Conservation (phyloP, 768 basidiomycete genomes). For the Trametes villosa region DNA sequence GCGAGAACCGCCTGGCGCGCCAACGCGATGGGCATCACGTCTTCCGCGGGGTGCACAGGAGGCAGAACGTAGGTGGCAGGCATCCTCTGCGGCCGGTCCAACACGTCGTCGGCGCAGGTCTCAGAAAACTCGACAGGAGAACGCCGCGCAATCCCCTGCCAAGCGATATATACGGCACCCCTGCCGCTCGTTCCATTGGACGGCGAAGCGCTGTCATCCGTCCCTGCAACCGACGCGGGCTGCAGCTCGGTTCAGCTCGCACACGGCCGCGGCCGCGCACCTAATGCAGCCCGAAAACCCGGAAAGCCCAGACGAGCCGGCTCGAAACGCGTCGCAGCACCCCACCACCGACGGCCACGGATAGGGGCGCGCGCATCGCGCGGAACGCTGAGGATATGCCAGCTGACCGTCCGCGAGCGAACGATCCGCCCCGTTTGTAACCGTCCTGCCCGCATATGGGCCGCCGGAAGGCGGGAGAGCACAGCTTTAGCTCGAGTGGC, state of each 20-base stretch:
- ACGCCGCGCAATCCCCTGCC: not conserved
- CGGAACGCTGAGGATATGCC: not conserved
- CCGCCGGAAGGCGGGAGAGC: not conserved
- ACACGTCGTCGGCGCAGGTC: not conserved
- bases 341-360: not conserved
- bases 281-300: not conserved
- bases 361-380: not conserved
- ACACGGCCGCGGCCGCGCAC: not conserved
- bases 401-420: not conserved
- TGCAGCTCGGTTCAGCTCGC: constrained; percentile 4
- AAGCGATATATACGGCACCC: constrained; percentile 6
- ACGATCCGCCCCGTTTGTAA: not conserved
- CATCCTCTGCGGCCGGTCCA: not conserved
- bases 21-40: not conserved
- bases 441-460: not conserved
- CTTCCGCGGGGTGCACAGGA: not conserved
- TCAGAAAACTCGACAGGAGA: not conserved
- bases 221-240: not conserved
- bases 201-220: constrained; percentile 1
- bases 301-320: not conserved
- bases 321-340: not conserved
- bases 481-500: not conserved
- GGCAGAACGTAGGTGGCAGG: not conserved
- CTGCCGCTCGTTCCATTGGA: not conserved
- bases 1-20: not conserved